Base-by-base conservation (phyloP, 129 eudicot species). In the Lactuca saligna region DNA sequence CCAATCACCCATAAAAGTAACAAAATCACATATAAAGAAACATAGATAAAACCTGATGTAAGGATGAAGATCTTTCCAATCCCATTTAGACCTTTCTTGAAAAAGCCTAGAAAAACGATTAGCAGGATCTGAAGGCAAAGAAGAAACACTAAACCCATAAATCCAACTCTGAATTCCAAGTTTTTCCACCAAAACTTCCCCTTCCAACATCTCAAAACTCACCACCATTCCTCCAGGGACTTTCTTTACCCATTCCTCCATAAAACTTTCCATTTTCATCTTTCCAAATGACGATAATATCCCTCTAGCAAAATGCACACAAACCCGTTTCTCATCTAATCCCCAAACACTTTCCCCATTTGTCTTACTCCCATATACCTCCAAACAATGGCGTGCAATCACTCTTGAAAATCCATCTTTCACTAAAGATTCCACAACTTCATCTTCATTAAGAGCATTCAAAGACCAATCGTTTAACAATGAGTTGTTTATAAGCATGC, bases 61-160 rank as follows among this genome's bases (percentile, higher is more conserved):
- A 50, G 97, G 90, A 66, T 90, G 86, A 9, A 90, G 80, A 75
- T 94, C 99, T 80, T 88, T 94, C 99, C 93, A 87, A 10, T 94
- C 99, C 97, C 97, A 94, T 69, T 82, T 94, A 33, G 85, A 71
- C 68, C 93, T 75, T 87, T 85, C 93, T 57, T 42, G 75, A 63
- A 87, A 94, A 9, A 94, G 91, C 61, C 80, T 68, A 7, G 86
- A 61, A 65, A 94, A 94, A 4, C 99, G 96, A 71, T 84, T 88
- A 1, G 83, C 83, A 39, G 97, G 99, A 14, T 80, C 66, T 39
- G 86, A 87, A 0, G 99, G 99, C 60, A 94, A 82, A 80, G 93
- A 89, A 63, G 85, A 82, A 41, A 87, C 85, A 65, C 98, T 85
- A 63, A 87, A 93, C 13, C 81, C 69, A 72, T 88, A 91, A 50